A percentile compares a stretch with the other conserved stretches of the same genome.
Evolutionary conservation across 768 basidiomycete genomes (phyloP).

Genomic region (Macrolepiota fuliginosa): DNA sequence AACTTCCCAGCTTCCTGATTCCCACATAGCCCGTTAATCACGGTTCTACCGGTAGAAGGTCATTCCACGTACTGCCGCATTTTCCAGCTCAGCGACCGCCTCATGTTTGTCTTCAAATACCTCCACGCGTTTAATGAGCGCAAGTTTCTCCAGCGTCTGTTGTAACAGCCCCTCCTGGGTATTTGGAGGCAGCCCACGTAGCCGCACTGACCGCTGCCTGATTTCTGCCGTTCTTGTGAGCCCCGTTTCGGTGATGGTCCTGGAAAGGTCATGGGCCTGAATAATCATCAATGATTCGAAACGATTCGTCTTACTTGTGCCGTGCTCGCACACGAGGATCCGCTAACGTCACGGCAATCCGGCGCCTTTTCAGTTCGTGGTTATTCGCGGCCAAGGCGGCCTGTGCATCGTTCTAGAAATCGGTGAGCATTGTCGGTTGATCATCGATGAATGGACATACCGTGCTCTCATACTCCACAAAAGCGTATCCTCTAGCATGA

Average conservation of each 20-base stretch:
- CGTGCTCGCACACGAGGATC: slow-evolving; percentile 64
- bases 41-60: background rate
- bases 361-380: slow-evolving; percentile 83
- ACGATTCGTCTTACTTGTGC: slow-evolving; percentile 39
- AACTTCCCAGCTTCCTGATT: slow-evolving; percentile 81
- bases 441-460: slow-evolving; percentile 42
- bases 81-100: slow-evolving; percentile 66
- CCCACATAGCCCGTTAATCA: background rate
- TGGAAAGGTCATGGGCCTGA: background rate
- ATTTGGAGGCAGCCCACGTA: slow-evolving; percentile 69
- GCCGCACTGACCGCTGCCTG: slow-evolving; percentile 69
- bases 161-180: slow-evolving; percentile 92
- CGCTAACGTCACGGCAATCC: slow-evolving; percentile 84
- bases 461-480: slow-evolving; percentile 86
- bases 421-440: background rate
- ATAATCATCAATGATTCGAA: background rate
- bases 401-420: slow-evolving; percentile 59
- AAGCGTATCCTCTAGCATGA: slow-evolving; percentile 81
- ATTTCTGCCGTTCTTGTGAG: slow-evolving; percentile 53
- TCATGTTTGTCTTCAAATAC: slow-evolving; percentile 61
- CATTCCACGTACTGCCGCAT: slow-evolving; percentile 50
- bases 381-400: slow-evolving; percentile 81
- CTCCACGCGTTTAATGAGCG: slow-evolving; percentile 69
- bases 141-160: slow-evolving; percentile 81
- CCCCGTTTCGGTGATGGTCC: slow-evolving; percentile 45